A percentile compares a stretch with the other conserved stretches of the same genome.
phyloP scores from a whole-genome alignment of 164 flowering plant genomes.

The Pachysandra terminalis region DNA sequence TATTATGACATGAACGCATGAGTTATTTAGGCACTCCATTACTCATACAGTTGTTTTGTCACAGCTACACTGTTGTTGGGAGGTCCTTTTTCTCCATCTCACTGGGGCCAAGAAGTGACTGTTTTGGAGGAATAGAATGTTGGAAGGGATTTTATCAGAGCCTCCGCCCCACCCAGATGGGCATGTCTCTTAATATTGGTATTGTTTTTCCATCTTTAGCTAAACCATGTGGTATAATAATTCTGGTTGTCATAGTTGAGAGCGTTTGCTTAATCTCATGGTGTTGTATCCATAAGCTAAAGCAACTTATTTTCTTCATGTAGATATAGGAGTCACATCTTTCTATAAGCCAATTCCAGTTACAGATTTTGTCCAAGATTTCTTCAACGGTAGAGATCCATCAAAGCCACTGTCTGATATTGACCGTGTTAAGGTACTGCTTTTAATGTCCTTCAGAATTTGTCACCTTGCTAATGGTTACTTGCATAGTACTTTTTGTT shows the following conservation, averaged over 20 bases:
- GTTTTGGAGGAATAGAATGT: conserved; percentile 63
- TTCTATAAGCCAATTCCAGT: conserved; percentile 62
- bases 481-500: not conserved
- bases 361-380: conserved; percentile 40
- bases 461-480: not conserved
- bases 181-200: conserved; percentile 78
- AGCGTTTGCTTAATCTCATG: not conserved
- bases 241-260: not conserved
- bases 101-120: conserved; percentile 28
- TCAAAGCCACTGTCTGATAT: conserved; percentile 46
- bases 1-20: not conserved
- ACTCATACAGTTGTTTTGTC: not conserved
- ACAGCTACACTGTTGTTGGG: conserved; percentile 46
- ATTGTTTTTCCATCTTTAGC: not conserved
- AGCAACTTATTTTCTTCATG: not conserved
- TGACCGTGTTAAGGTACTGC: conserved; percentile 55
- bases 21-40: not conserved
- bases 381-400: conserved; percentile 22
- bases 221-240: not conserved
- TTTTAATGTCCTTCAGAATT: not conserved
- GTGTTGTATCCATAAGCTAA: not conserved
- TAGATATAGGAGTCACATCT: conserved; percentile 73
- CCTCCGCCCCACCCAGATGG: conserved; percentile 84
- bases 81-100: conserved; percentile 48
- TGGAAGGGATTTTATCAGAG: conserved; percentile 82